These are phyloP conservation scores for Knufia petricola DNA, from an alignment of 2,329 filamentous ascomycete species.

Conservation along the genomic window DNA sequence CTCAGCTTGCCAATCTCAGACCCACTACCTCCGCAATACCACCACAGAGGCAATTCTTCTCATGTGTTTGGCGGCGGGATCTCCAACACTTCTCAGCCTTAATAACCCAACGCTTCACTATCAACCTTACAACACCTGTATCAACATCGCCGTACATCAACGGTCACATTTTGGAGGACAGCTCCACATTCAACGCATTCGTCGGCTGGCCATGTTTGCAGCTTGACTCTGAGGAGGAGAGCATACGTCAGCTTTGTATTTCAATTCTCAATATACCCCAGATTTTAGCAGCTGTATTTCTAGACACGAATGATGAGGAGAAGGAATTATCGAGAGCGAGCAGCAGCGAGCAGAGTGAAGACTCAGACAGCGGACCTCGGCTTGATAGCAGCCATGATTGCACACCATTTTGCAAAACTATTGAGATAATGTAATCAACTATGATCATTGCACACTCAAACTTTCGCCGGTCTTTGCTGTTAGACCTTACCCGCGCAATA, in stretches of 20 bases:
- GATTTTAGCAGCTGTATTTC: slow-evolving; percentile 9
- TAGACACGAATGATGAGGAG: slow-evolving; percentile 10
- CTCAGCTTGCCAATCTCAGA: background rate
- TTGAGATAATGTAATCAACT: slow-evolving; percentile 10
- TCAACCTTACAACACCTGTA: background rate
- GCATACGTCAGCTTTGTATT: background rate
- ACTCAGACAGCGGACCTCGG: background rate
- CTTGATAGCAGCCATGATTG: background rate
- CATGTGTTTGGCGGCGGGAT: background rate
- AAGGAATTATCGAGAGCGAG: background rate
- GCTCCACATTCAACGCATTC: background rate
- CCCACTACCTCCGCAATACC: background rate
- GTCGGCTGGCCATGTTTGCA: slow-evolving; percentile 10
- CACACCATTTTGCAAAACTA: slow-evolving; percentile 2
- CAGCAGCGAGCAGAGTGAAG: background rate
- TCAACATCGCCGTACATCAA: slow-evolving; percentile 5
- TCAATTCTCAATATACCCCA: slow-evolving; percentile 10
- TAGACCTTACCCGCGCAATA: too few relatives aligned
- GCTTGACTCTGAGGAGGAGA: background rate
- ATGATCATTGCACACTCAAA: too few relatives aligned
- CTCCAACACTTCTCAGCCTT: background rate
- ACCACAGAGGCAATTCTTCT: background rate
- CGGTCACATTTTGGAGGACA: slow-evolving; percentile 4
- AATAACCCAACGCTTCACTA: slow-evolving; percentile 1
- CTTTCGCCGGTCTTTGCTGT: too few relatives aligned